These are phyloP conservation scores for Leptosphaerulina australis DNA, from an alignment of 2,329 filamentous ascomycete species.

Conservation along the genomic window DNA sequence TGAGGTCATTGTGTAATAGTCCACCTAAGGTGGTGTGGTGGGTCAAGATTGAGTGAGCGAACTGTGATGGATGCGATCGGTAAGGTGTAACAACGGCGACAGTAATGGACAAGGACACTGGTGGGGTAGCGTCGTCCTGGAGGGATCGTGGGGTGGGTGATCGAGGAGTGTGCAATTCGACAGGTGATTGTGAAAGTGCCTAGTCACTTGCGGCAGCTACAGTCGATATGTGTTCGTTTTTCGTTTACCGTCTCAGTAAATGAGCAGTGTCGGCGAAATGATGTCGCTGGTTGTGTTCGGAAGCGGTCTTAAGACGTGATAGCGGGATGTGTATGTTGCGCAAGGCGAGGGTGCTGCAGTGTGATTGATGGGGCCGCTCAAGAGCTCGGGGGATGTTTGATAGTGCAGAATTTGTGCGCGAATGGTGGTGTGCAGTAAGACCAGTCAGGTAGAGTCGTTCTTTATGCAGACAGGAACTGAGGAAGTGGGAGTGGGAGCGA, in stretches of 20 bases:
- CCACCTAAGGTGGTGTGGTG: conserved; percentile 33
- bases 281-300: conserved; percentile 22
- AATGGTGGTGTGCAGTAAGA: conserved; percentile 34
- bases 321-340: conserved; percentile 14
- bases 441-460: conserved; percentile 30
- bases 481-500: conserved; percentile 28
- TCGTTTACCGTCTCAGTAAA: conserved; percentile 15
- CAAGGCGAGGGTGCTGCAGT: conserved; percentile 15
- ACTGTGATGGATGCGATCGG: conserved; percentile 17
- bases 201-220: conserved; percentile 23
- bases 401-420: conserved; percentile 34
- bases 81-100: conserved; percentile 28
- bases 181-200: conserved; percentile 19
- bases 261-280: conserved; percentile 12
- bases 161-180: conserved; percentile 25
- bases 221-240: conserved; percentile 3
- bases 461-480: conserved; percentile 40
- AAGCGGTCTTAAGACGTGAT: conserved; percentile 19
- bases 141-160: conserved; percentile 22
- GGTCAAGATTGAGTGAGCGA: conserved; percentile 18
- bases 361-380: conserved; percentile 16
- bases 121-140: conserved; percentile 15
- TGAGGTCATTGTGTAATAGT: conserved; percentile 52
- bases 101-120: conserved; percentile 26
- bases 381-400: conserved; percentile 16